Base-by-base conservation (phyloP, 768 basidiomycete genomes). In the Phlebiopsis flavidoalba region DNA sequence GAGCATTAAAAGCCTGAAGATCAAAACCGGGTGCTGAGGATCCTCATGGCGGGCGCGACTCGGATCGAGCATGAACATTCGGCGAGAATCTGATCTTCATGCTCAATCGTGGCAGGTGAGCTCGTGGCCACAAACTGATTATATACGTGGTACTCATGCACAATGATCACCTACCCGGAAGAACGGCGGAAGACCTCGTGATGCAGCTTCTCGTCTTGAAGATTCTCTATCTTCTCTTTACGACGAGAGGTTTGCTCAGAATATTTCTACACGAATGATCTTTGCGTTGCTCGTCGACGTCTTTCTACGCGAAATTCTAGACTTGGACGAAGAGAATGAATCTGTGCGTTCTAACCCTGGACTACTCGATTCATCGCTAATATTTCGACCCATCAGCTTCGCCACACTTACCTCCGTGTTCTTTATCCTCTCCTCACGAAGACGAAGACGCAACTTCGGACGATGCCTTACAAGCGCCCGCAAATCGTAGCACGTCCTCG, bases 1-100 rank as follows among this genome's bases (percentile, higher is more conserved):
- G 36, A 63, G 60, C 40, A 56, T 21, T n/a, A n/a, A n/a, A 55
- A 65, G n/a, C 66, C 71, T 6, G 81, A 85, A 57, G 72, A 74
- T 15, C 78, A 81, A 60, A 99, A 99, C 70, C 81, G 93, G 22
- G 87, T 99, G 1, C 73, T 98, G 55, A 79, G 84, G 21, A 86
- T 96, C 0, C 78, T 99, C 22, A 88, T 92, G 79, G 79, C 88
- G n/a, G 79, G 79, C 88, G n/a, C 85, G 95, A 19, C 74, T 92
- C 26, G 87, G 89, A 3, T 85, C 84, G n/a, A 91, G 87, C 73
- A 92, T 91, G 77, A n/a, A 97, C 97, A 0, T 97, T 99, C 69
- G 95, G 95, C 3, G 95, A 95, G 76, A 99, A 98, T 71, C 84
- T 99, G 81, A 98, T 99, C 59, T 99, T 98, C 73, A 99, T 99